Evolutionary conservation across 345 rosid genomes (phyloP).

Genomic region (Linum tenue): DNA sequence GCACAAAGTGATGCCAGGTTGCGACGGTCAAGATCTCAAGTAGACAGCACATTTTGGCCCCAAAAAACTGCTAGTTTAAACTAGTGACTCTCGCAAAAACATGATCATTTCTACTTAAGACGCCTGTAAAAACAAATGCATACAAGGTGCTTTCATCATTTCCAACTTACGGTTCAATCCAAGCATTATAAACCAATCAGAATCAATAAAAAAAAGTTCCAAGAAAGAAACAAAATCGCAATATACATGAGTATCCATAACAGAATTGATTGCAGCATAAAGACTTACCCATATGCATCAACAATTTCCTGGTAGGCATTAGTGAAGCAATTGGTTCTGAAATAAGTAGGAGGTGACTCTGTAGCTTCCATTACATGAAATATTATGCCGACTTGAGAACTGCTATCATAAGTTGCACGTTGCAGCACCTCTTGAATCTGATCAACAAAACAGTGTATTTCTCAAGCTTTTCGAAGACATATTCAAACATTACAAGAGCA

Average conservation of each 20-base stretch:
- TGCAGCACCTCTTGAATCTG: slow-evolving; percentile 92
- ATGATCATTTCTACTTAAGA: neutral
- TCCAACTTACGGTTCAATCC: neutral
- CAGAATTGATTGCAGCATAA: neutral
- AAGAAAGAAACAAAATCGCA: neutral
- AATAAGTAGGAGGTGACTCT: slow-evolving; percentile 91
- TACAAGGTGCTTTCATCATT: neutral
- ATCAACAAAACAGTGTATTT: slow-evolving; percentile 14
- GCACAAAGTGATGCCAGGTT: neutral
- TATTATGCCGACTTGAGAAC: slow-evolving; percentile 85
- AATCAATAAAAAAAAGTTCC: too few species aligned
- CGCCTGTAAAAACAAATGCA: neutral
- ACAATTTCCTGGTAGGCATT: slow-evolving; percentile 94
- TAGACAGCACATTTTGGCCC: neutral
- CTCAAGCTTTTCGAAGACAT: slow-evolving; percentile 9
- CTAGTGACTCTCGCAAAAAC: neutral
- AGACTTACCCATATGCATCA: slow-evolving; percentile 93
- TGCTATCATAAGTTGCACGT: slow-evolving; percentile 90
- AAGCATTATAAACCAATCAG: neutral
- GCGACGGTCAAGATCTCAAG: neutral
- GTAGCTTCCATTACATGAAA: slow-evolving; percentile 81
- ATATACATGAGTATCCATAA: neutral
- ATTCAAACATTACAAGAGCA: slow-evolving; percentile 3
- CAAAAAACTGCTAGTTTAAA: neutral
- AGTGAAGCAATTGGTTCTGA: slow-evolving; percentile 76